Conservation (phyloP, 2,329 filamentous ascomycete species). For the Beauveria sp. region DNA sequence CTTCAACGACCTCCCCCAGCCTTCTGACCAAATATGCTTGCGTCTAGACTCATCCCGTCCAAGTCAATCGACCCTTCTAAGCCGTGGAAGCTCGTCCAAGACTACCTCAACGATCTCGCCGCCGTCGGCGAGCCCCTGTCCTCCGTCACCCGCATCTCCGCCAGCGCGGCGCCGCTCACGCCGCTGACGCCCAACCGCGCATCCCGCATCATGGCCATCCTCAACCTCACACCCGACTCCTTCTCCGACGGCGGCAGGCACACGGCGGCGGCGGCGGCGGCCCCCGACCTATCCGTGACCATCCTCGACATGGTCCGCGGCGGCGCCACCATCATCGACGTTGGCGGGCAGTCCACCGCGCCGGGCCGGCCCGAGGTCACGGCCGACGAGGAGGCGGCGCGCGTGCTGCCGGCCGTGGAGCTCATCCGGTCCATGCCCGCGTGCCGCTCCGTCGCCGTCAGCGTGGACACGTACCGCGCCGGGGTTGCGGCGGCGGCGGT, state of each 20-base stretch:
- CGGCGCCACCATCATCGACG: constrained; percentile 79
- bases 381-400: constrained; percentile 64
- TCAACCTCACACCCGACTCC: constrained; percentile 92
- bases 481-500: constrained; percentile 71
- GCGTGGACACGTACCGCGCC: constrained; percentile 88
- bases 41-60: constrained; percentile 45
- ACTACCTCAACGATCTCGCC: constrained; percentile 54
- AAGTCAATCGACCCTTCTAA: constrained; percentile 43
- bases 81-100: constrained; percentile 54
- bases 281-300: constrained; percentile 46
- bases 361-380: constrained; percentile 64
- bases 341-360: constrained; percentile 89
- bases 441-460: constrained; percentile 60
- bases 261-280: constrained; percentile 29
- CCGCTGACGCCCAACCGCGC: constrained; percentile 49
- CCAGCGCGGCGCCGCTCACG: constrained; percentile 43
- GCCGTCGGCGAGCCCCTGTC: constrained; percentile 42
- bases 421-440: constrained; percentile 62
- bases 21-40: background rate
- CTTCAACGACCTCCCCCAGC: background rate
- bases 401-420: constrained; percentile 72
- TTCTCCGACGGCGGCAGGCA: constrained; percentile 85
- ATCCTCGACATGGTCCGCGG: constrained; percentile 54
- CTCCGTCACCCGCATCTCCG: constrained; percentile 49
- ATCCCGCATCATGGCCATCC: constrained; percentile 85